Percentiles rank a stretch among this genome's conserved stretches.
Evolutionary conservation across 106 monocot species (phyloP).

Genomic region (Gastrodia elata): DNA sequence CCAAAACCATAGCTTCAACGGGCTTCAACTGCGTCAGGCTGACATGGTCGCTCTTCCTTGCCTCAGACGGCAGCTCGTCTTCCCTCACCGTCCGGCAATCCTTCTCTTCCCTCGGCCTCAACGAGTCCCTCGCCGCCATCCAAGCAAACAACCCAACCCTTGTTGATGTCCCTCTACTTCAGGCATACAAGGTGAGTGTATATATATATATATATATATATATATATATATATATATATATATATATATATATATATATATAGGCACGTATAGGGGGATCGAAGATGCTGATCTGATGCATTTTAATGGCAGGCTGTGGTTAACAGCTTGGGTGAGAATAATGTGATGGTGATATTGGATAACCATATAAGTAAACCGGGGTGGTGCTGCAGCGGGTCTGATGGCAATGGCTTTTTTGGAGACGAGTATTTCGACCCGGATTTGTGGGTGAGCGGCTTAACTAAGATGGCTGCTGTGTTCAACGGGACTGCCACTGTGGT

Average conservation of each 20-base stretch:
- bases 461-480: slow-evolving; percentile 23
- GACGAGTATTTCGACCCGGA: slow-evolving; percentile 34
- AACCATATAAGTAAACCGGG: slow-evolving; percentile 44
- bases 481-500: slow-evolving; percentile 11
- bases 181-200: slow-evolving; percentile 33
- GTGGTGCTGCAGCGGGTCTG: slow-evolving; percentile 34
- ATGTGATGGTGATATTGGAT: slow-evolving; percentile 44
- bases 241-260: too few relatives aligned
- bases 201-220: too few relatives aligned
- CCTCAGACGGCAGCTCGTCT: slow-evolving; percentile 25
- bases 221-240: too few relatives aligned
- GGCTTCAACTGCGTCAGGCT: slow-evolving; percentile 70
- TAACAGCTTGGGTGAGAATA: slow-evolving; percentile 14
- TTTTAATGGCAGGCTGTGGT: slow-evolving; percentile 24
- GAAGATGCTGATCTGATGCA: too few relatives aligned
- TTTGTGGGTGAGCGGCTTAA: slow-evolving; percentile 24
- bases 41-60: slow-evolving; percentile 57
- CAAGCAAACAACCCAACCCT: slow-evolving; percentile 37
- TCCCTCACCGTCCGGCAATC: slow-evolving; percentile 33
- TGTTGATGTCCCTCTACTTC: slow-evolving; percentile 38
- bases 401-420: slow-evolving; percentile 53
- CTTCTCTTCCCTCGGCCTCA: slow-evolving; percentile 35
- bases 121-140: slow-evolving; percentile 28
- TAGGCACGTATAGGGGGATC: too few relatives aligned
- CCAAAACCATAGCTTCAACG: slow-evolving; percentile 32